A percentile compares a stretch with the other conserved stretches of the same genome.
These are phyloP conservation scores for Candida railenensis DNA, from an alignment of 805 yeast genomes.

Conservation along the genomic window DNA sequence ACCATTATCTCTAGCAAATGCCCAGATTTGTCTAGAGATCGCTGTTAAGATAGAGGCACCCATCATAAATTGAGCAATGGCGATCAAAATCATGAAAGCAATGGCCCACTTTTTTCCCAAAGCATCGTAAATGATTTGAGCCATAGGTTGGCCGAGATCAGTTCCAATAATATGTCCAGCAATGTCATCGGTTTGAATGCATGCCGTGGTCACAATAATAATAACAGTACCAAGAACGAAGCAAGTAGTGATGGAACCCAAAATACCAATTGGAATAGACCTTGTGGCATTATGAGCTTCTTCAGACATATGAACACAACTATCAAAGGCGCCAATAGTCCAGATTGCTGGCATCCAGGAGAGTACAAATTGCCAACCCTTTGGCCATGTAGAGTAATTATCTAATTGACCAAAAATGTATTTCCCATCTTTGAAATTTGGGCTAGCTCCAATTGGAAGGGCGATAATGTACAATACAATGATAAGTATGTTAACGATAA, in stretches of 20 bases:
- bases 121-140: conserved; percentile 61
- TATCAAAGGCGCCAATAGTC: conserved; percentile 75
- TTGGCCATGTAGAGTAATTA: conserved; percentile 50
- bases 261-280: conserved; percentile 66
- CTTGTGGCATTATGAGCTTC: conserved; percentile 63
- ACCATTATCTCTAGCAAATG: conserved; percentile 76
- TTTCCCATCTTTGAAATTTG: conserved; percentile 44
- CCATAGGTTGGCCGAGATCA: conserved; percentile 59
- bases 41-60: conserved; percentile 63
- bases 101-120: conserved; percentile 66
- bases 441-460: conserved; percentile 28
- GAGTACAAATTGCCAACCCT: conserved; percentile 45
- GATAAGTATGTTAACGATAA: conserved; percentile 20
- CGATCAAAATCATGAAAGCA: conserved; percentile 58
- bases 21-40: conserved; percentile 70
- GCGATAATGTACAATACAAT: conserved; percentile 26
- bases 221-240: conserved; percentile 59
- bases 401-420: conserved; percentile 56
- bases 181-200: conserved; percentile 48
- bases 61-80: conserved; percentile 64
- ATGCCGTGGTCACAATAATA: conserved; percentile 52
- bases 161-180: conserved; percentile 37
- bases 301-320: conserved; percentile 71
- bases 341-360: conserved; percentile 68
- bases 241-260: conserved; percentile 57